Base-by-base conservation (phyloP, 139 green algal species). In the Chlamydomonas asymmetrica region DNA sequence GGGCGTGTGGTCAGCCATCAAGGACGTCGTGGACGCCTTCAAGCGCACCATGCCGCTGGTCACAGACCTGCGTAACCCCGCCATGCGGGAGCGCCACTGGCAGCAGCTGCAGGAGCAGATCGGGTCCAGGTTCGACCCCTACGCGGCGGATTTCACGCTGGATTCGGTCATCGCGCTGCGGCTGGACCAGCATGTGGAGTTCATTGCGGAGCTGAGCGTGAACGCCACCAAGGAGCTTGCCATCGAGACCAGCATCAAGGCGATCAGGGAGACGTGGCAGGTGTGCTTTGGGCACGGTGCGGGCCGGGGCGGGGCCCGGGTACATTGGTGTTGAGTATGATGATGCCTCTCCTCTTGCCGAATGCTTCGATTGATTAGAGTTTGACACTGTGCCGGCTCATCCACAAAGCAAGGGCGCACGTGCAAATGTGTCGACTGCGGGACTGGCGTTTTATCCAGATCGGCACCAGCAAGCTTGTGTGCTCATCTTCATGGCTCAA, bases 31-130 rank as follows among this genome's bases (percentile, higher is more conserved):
- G 29, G 93, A 96, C 45, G 79, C 89, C n/a, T 97, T 97, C 91
- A 96, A 96, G 86, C 82, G 81, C 66, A 97, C 92, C 25, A 93
- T 96, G 93, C 93, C 91, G 5, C 87, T 97, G 62, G 92, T 97
- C 79, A 92, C 88, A 16, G 91, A 97, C 83, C 80, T 97, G 80
- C 81, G 92, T 25, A 97, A 94, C 85, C 84, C 84, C 4, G 91
- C 90, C 38, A 93, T 97, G 88, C 84, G 93, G 3, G 61, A 82
- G 29, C 85, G 93, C 3, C 93, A 97, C 73, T 97, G 93, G 93
- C 76, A 91, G 57, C 66, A 88, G 43, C 86, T 98, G 52, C 92
- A 82, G 68, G 69, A 66, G 34, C 78, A 84, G 34, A 68, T 80
- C n/a, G 48, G 66, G 50, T 37, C 70, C 73, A 78, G 45, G 25